Evolutionary conservation across 208 protist species (phyloP), one percentile per base, ranked within the genome.

Genomic region (Leishmania guyanensis): DNA sequence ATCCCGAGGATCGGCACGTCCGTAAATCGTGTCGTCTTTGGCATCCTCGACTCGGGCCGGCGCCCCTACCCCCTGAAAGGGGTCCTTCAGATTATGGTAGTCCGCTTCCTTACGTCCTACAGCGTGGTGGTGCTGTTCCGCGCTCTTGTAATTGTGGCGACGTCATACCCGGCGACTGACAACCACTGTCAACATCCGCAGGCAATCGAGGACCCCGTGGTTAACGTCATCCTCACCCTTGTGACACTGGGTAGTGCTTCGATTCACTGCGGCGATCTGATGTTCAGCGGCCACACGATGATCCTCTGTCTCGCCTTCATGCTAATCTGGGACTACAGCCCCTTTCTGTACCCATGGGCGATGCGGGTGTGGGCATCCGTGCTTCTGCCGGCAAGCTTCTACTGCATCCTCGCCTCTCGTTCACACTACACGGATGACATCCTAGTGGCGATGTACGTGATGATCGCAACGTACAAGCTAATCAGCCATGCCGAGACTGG

Each of bases 381-480:
- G 3, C 60, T 98, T 48, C 77, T 94, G 36, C 64, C 91, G 22
- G 60, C 84, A 72, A 87, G 82, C 65, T 95, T 91, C 56, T 94
- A 89, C 78, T 92, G 75, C 71, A 97, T 98, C 66, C 77, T 98
- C 50, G 87, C 90, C 29, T 96, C 93, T 39, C 93, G 92, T 6
- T 97, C 91, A 51, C 95, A 98, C 84, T 98, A 98, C 91, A 98
- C 95, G 3, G 89, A 96, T 69, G 94, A 96, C 81, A 92, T 97
- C 43, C 29, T 97, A 5, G 92, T 97, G 6, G 78, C 91, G 3
- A 75, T 89, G 6, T 93, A 95, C 77, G 60, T 81, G 48, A 95
- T 90, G 54, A 79, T 93, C 20, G 66, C 83, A 20, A 95, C 92
- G n/a, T 97, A 88, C 84, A 82, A 93, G 79, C 48, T 91, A 9